Conservation (phyloP, 2,329 filamentous ascomycete species). For the Pseudogymnoascus sp. region DNA sequence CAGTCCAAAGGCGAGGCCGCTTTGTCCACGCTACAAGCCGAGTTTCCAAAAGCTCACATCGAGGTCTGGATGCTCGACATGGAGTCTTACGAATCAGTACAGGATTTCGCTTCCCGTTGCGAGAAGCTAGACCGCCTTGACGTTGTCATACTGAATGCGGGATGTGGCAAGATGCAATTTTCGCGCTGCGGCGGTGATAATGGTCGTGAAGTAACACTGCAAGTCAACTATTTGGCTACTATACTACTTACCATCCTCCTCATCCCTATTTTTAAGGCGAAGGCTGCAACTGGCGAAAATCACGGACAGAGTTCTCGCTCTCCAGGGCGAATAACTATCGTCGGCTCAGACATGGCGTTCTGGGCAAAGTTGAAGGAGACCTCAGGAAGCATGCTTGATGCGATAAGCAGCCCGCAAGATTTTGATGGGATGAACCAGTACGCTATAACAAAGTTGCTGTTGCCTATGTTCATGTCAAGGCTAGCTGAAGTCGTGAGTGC, state of each 20-base stretch:
- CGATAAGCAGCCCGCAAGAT: neutral
- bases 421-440: conserved; percentile 14
- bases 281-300: conserved; percentile 9
- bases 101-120: conserved; percentile 12
- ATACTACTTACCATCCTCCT: conserved; percentile 28
- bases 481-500: conserved; percentile 15
- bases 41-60: conserved; percentile 3
- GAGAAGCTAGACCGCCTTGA: conserved; percentile 13
- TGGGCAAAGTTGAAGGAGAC: conserved; percentile 11
- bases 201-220: conserved; percentile 33
- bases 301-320: conserved; percentile 5
- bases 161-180: conserved; percentile 8
- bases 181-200: neutral
- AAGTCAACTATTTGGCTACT: conserved; percentile 34
- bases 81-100: conserved; percentile 13
- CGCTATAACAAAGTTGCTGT: conserved; percentile 14
- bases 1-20: conserved; percentile 36
- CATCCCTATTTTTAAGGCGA: conserved; percentile 26
- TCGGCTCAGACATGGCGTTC: conserved; percentile 25
- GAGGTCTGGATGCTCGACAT: conserved; percentile 18
- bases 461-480: conserved; percentile 14
- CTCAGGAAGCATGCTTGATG: conserved; percentile 7
- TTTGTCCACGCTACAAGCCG: conserved; percentile 26
- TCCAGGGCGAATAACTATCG: conserved; percentile 27
- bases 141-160: conserved; percentile 14